Evolutionary conservation across 2,329 filamentous ascomycete species (phyloP).

Genomic region (Cercospora sojina): DNA sequence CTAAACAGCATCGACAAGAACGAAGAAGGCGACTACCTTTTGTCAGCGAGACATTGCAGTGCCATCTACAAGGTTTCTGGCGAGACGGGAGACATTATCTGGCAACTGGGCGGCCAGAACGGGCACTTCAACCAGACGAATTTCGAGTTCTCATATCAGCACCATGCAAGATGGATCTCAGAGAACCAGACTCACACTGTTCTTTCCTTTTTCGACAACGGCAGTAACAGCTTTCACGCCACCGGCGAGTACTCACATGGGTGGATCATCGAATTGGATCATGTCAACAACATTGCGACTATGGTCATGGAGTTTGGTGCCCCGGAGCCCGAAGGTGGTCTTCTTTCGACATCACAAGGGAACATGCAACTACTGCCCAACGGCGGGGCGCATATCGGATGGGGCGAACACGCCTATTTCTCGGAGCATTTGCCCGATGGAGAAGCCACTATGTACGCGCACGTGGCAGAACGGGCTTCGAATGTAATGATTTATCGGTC

Average conservation of each 20-base stretch:
- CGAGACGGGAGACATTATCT: constrained; percentile 49
- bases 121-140: constrained; percentile 50
- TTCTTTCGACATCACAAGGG: constrained; percentile 54
- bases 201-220: constrained; percentile 57
- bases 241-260: constrained; percentile 44
- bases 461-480: constrained; percentile 44
- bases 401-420: constrained; percentile 51
- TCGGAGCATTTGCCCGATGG: constrained; percentile 51
- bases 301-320: constrained; percentile 51
- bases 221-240: constrained; percentile 49
- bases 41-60: constrained; percentile 50
- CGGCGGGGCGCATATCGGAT: constrained; percentile 57
- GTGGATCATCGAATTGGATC: constrained; percentile 50
- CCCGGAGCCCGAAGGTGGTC: constrained; percentile 45
- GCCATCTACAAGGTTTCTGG: constrained; percentile 52
- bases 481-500: constrained; percentile 56
- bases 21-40: constrained; percentile 49
- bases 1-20: constrained; percentile 56
- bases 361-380: constrained; percentile 56
- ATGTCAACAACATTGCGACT: constrained; percentile 44
- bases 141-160: constrained; percentile 54
- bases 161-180: constrained; percentile 52
- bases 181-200: constrained; percentile 50
- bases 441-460: constrained; percentile 53
- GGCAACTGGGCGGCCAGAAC: constrained; percentile 51